Evolutionary conservation across 129 eudicot genomes (phyloP).

Genomic region (Glebionis coronaria): DNA sequence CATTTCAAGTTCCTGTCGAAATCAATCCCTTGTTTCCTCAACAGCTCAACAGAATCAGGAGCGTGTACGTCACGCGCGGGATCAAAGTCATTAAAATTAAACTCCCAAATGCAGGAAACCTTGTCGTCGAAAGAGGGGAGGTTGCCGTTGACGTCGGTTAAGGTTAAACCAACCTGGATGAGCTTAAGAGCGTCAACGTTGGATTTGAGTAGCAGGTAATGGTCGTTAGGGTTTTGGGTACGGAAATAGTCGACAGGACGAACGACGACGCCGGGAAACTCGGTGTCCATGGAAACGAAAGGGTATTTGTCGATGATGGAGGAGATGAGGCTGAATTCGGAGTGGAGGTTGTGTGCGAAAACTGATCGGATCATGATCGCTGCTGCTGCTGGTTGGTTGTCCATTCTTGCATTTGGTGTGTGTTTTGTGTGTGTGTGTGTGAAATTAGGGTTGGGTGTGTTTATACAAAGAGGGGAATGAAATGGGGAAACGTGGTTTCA

Average conservation of each 20-base stretch:
- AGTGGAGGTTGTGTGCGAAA: conserved; percentile 45
- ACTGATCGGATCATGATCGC: conserved; percentile 51
- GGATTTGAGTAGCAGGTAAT: conserved; percentile 46
- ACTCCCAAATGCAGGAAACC: conserved; percentile 66
- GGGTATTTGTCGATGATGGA: conserved; percentile 44
- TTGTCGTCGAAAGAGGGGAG: conserved; percentile 45
- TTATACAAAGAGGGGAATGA: conserved; percentile 11
- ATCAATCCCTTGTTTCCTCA: conserved; percentile 64
- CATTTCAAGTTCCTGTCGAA: conserved; percentile 38
- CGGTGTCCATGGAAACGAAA: conserved; percentile 80
- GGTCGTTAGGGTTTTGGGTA: conserved; percentile 34
- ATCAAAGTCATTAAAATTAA: conserved; percentile 75
- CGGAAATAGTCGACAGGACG: conserved; percentile 31
- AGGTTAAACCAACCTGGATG: conserved; percentile 74
- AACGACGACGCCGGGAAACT: conserved; percentile 75
- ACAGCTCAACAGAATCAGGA: conserved; percentile 50
- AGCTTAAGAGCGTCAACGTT: conserved; percentile 66
- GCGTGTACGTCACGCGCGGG: conserved; percentile 58
- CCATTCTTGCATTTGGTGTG: conserved; percentile 15
- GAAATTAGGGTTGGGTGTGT: conserved; percentile 17
- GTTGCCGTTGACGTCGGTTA: conserved; percentile 57
- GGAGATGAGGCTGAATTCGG: conserved; percentile 55
- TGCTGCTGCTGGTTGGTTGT: conserved; percentile 13
- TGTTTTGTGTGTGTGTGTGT: background rate
- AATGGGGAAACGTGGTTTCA: conserved; percentile 18